A percentile compares a stretch with the other conserved stretches of the same genome.
These are phyloP conservation scores for Psilocybe azurescens DNA, from an alignment of 768 basidiomycete genomes.

Conservation along the genomic window DNA sequence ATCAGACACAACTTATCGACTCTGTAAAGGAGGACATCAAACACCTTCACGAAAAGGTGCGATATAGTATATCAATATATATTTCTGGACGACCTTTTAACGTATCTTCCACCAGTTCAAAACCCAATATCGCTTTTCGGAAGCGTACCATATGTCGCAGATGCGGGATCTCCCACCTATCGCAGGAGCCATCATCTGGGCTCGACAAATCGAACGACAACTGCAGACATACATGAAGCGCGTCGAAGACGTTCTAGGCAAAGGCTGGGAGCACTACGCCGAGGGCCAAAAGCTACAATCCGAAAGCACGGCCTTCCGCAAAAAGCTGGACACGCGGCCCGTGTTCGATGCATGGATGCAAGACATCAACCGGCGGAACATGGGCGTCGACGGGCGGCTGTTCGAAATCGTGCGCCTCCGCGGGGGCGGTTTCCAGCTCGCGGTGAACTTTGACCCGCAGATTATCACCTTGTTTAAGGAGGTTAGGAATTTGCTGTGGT, in stretches of 20 bases:
- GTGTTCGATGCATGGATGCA: constrained; percentile 97
- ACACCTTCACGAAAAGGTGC: constrained; percentile 88
- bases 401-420: constrained; percentile 78
- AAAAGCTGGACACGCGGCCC: constrained; percentile 93
- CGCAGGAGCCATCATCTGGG: constrained; percentile 98
- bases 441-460: constrained; percentile 98
- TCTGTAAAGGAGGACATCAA: constrained; percentile 99
- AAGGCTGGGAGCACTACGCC: constrained; percentile 99
- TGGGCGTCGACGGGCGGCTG: constrained; percentile 89
- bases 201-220: constrained; percentile 97
- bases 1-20: constrained; percentile 98
- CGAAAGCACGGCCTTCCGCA: constrained; percentile 89
- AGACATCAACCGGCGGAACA: constrained; percentile 92
- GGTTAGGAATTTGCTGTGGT: constrained; percentile 93
- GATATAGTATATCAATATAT: background rate
- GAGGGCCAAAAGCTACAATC: constrained; percentile 97
- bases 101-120: constrained; percentile 69
- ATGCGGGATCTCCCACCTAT: constrained; percentile 99
- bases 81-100: background rate
- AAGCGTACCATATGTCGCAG: constrained; percentile 98
- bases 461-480: constrained; percentile 99
- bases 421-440: constrained; percentile 80
- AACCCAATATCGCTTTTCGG: constrained; percentile 93
- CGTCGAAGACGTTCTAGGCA: constrained; percentile 97
- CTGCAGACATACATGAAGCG: constrained; percentile 97